phyloP scores from a whole-genome alignment of 2,329 filamentous ascomycete genomes.

The Nemania abortiva region DNA sequence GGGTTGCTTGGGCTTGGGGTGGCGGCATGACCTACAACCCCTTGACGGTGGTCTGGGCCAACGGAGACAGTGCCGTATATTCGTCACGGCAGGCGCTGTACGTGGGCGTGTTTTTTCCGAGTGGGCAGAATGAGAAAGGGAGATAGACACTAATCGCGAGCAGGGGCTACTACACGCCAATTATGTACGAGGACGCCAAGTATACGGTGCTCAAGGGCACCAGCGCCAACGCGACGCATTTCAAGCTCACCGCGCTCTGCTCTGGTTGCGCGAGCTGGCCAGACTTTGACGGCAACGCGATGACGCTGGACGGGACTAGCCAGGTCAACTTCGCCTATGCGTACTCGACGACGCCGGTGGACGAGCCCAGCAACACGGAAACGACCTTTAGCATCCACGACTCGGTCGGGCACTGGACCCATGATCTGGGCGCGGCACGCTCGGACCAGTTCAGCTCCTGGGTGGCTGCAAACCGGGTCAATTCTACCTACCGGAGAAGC shows the following conservation, averaged over 20 bases:
- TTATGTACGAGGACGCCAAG: conserved; percentile 49
- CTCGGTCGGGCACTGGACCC: conserved; percentile 56
- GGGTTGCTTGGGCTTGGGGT: conserved; percentile 58
- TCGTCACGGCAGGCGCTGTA: conserved; percentile 57
- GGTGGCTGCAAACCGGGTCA: conserved; percentile 46
- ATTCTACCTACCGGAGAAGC: conserved; percentile 1
- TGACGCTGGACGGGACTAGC: conserved; percentile 53
- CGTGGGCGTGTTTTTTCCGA: conserved; percentile 40
- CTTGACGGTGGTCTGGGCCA: conserved; percentile 56
- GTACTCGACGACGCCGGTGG: conserved; percentile 54
- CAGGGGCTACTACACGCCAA: conserved; percentile 54
- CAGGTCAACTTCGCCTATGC: conserved; percentile 58
- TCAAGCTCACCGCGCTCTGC: conserved; percentile 54
- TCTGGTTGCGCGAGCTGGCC: conserved; percentile 58
- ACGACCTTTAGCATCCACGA: conserved; percentile 59
- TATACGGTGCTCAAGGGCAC: conserved; percentile 54
- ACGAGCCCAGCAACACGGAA: conserved; percentile 53
- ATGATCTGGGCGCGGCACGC: conserved; percentile 53
- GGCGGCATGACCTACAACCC: conserved; percentile 58
- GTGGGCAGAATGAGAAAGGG: not conserved
- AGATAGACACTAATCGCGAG: conserved; percentile 8
- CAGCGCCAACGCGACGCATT: conserved; percentile 52
- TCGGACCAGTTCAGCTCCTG: conserved; percentile 53
- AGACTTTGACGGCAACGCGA: conserved; percentile 56
- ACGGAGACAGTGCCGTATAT: conserved; percentile 53